phyloP scores from a whole-genome alignment of 768 basidiomycete species.

The Mycena olivaceomarginata region DNA sequence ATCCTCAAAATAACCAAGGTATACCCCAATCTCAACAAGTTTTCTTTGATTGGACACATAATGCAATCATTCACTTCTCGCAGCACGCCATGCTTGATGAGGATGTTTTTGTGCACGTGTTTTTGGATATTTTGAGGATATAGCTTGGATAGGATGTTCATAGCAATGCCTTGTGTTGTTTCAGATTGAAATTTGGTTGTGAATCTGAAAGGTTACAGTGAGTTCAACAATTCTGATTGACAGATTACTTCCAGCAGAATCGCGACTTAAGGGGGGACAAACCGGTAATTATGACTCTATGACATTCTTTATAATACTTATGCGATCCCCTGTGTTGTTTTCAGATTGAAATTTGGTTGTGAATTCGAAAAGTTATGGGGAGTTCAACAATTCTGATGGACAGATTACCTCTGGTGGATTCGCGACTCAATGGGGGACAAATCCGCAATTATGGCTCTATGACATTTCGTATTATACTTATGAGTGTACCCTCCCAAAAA shows the following conservation, averaged over 20 bases:
- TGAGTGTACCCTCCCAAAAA: neutral
- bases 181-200: neutral
- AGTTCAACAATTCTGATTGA: too few species aligned
- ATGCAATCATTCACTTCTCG: neutral
- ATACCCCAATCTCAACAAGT: too few species aligned
- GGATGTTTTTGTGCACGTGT: neutral
- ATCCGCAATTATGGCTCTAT: neutral
- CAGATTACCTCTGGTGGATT: neutral
- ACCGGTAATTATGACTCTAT: too few species aligned
- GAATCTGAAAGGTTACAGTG: neutral
- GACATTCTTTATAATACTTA: too few species aligned
- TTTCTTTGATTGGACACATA: neutral
- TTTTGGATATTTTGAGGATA: neutral
- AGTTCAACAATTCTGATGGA: too few species aligned
- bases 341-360: constrained; percentile 1
- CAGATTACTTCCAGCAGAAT: too few species aligned
- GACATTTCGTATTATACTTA: neutral
- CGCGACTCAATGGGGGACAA: neutral
- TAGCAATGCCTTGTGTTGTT: neutral
- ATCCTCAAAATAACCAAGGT: neutral
- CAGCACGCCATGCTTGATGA: neutral
- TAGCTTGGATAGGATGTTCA: neutral
- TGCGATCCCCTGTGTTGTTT: neutral
- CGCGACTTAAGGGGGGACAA: too few species aligned
- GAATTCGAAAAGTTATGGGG: neutral